phyloP scores from a whole-genome alignment of 257 asterid genomes.

The Solanum arcanum region DNA sequence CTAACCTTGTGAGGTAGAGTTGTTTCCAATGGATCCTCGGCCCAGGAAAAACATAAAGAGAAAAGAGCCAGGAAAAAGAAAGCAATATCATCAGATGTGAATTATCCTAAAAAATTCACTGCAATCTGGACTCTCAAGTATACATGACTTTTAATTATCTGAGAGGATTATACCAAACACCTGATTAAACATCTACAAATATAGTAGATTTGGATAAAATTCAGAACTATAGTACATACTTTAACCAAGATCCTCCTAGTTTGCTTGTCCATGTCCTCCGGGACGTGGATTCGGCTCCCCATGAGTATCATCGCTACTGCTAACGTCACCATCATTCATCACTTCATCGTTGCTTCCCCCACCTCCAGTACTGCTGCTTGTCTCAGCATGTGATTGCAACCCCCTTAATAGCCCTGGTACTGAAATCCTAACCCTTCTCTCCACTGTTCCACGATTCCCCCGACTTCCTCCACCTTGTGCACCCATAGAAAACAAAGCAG shows the following conservation, averaged over 20 bases:
- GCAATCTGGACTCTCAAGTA: neutral
- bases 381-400: neutral
- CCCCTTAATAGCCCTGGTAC: neutral
- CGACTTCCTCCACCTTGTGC: too few species aligned
- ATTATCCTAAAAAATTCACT: neutral
- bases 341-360: neutral
- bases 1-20: too few species aligned
- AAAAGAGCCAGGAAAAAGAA: too few species aligned
- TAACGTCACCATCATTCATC: neutral
- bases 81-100: too few species aligned
- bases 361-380: neutral
- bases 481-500: neutral
- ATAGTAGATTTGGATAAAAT: neutral
- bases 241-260: neutral
- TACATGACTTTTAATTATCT: neutral
- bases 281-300: neutral
- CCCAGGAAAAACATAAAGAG: too few species aligned
- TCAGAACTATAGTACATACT: neutral
- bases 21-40: too few species aligned
- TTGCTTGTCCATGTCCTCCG: neutral
- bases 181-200: neutral
- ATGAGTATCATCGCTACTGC: neutral
- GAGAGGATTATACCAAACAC: neutral
- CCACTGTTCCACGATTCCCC: too few species aligned
- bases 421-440: neutral